Base-by-base conservation (phyloP, 192 early-diverging fungal species). In the Coemansia sp. region DNA sequence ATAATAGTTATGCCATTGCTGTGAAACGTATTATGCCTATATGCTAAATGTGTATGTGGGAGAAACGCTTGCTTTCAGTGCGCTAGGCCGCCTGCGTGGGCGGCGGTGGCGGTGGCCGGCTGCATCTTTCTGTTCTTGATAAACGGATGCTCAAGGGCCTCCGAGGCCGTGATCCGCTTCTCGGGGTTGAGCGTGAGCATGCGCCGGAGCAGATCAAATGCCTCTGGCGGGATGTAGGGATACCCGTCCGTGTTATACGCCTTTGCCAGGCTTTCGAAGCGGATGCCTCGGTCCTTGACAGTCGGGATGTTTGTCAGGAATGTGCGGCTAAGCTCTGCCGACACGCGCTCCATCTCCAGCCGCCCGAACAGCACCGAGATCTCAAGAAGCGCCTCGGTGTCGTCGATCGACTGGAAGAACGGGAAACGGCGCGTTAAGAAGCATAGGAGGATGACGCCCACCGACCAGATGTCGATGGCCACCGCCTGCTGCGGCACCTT, bases 391-490 rank as follows among this genome's bases (percentile, higher is more conserved):
- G 93, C 91, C 35, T 98, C 93, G 7, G 75, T 81, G 65, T 98
- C 96, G 69, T 94, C 92, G 42, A 84, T 85, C 1, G 93, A 92
- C 59, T 92, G 75, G 71, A 98, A 98, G 61, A 98, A 96, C 2
- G 96, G 95, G 64, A 92, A 98, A 28, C 87, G 74, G 7, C 88
- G 88, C 12, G 92, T 86, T 57, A 98, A 69, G 48, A 96, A 84
- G 29, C 85, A 91, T 6, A 94, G 68, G 13, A 98, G 61, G 33
- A 90, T 96, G 1, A 95, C 93, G 37, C 96, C 96, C 3, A 86
- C 93, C 2, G 94, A 86, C 96, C 96, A 98, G 4, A 98, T 84
- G 67, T 98, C 96, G 33, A 98, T 86, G 0, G 93, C 89, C 84
- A 73, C 59, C 10, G 93, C 90, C 67, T 98, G 96, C 57, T 87